A percentile compares a stretch with the other conserved stretches of the same genome.
phyloP scores from a whole-genome alignment of 768 basidiomycete genomes.

The Termitomyces sp. region DNA sequence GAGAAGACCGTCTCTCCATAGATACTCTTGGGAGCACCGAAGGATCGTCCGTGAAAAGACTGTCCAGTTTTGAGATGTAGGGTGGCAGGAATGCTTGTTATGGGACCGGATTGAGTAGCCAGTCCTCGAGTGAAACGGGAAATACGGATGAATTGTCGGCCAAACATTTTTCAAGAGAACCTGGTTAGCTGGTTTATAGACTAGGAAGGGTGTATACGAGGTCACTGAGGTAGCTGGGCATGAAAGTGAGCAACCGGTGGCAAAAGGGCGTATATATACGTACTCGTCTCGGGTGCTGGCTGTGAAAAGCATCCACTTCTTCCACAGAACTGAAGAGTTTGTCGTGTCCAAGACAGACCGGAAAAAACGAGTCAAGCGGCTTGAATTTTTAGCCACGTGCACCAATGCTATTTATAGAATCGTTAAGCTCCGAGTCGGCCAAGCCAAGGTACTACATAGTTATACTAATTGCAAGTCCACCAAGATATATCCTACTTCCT shows the following conservation, averaged over 20 bases:
- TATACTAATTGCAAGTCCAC: no score
- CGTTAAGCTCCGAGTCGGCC: neutral
- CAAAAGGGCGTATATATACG: conserved; percentile 20
- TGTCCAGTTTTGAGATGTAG: conserved; percentile 94
- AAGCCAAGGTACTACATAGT: no score
- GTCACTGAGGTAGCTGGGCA: conserved; percentile 79
- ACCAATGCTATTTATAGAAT: conserved; percentile 45
- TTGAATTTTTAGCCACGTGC: conserved; percentile 14
- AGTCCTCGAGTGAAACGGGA: conserved; percentile 54
- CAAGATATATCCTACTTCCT: conserved; percentile 8
- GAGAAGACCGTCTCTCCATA: conserved; percentile 99
- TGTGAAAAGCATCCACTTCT: conserved; percentile 73
- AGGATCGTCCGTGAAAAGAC: conserved; percentile 84
- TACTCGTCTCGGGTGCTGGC: conserved; percentile 89
- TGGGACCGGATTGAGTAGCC: conserved; percentile 59
- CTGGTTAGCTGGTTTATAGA: conserved; percentile 23
- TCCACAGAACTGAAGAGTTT: conserved; percentile 12
- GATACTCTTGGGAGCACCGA: conserved; percentile 82
- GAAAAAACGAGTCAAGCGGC: conserved; percentile 8
- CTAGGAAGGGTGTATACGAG: conserved; percentile 76
- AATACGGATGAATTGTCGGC: conserved; percentile 47
- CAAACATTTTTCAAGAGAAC: conserved; percentile 44
- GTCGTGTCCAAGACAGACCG: conserved; percentile 7
- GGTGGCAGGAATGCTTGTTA: conserved; percentile 61
- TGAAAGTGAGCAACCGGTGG: conserved; percentile 19